Evolutionary conservation across 2,329 filamentous ascomycete genomes (phyloP).

Genomic region (Dactylellina parvicollis): DNA sequence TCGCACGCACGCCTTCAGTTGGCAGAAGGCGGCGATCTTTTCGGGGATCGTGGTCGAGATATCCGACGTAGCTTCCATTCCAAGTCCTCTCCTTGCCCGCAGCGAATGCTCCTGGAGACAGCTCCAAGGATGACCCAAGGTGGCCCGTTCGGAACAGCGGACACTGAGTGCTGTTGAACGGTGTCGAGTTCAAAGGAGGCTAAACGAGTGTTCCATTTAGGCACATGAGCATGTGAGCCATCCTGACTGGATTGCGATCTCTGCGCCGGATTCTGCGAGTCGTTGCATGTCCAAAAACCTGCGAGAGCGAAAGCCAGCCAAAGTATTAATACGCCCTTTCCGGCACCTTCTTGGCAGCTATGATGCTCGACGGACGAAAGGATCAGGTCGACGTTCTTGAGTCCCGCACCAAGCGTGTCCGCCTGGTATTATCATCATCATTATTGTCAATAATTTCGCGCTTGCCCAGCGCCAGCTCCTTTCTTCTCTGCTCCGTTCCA

Average conservation of each 20-base stretch:
- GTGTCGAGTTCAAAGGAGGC: conserved; percentile 13
- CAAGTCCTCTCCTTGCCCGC: background rate
- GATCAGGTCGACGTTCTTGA: conserved; percentile 1
- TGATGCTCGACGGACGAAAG: conserved; percentile 13
- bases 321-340: conserved; percentile 25
- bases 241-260: no score
- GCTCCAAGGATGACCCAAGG: conserved; percentile 9
- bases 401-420: no score
- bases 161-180: background rate
- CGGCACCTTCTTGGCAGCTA: conserved; percentile 5
- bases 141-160: background rate
- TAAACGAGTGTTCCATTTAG: conserved; percentile 36
- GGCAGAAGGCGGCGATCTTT: conserved; percentile 37
- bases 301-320: background rate
- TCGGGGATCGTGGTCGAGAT: conserved; percentile 26
- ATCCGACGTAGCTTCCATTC: conserved; percentile 10
- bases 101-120: background rate
- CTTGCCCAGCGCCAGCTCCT: no score
- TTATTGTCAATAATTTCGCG: no score
- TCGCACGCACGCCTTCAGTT: conserved; percentile 35
- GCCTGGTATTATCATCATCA: no score
- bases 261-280: no score
- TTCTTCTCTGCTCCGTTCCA: no score
- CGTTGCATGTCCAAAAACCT: background rate
- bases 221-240: conserved; percentile 10